Evolutionary conservation across 164 flowering plant species (phyloP), one percentile per base, ranked within the genome.

Genomic region (Chimonanthus salicifolius): DNA sequence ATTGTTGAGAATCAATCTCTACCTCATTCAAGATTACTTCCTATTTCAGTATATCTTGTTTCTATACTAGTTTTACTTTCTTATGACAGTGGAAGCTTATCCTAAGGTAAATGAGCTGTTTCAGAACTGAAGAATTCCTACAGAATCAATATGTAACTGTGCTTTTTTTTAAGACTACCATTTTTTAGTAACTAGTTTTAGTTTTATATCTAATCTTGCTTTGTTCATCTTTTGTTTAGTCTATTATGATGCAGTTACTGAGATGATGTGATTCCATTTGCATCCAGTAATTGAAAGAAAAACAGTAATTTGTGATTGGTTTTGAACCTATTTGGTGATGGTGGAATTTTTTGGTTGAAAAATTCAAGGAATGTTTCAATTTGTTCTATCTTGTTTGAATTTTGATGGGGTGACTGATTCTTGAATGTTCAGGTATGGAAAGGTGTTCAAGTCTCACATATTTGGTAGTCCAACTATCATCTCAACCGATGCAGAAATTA

Each of bases 361-460:
- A 13, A 54, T 11, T 11, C 4, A 11, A n/a, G 16, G 60, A 13
- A 54, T 54, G 60, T 6, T 54, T n/a, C 16, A 11, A 13, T 6
- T 54, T 54, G 11, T 54, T 54, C 16, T 8, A 11, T 51, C 13
- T 15, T 11, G 4, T 54, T 54, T 9, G 16, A 13, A 11, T 54
- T 15, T 54, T 8, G 60, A 11, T 54, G 60, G 16, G 16, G 16
- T 54, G 16, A 11, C 2, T 11, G 16, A n/a, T 54, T 13, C 60
- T n/a, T 54, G 11, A 3, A 54, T 11, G 6, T 81, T 64, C 47
- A 92, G 99, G 90, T 93, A 93, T 80, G 99, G 99, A 72, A 90
- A 88, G 79, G 98, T 95, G 84, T 95, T 95, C 82, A 93, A 92
- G 82, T 91, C 99, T 11, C 98, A 95, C 78, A 83, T 95, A 71